Evolutionary conservation across 2,329 filamentous ascomycete species (phyloP).

Genomic region (Setomelanomma holmii): DNA sequence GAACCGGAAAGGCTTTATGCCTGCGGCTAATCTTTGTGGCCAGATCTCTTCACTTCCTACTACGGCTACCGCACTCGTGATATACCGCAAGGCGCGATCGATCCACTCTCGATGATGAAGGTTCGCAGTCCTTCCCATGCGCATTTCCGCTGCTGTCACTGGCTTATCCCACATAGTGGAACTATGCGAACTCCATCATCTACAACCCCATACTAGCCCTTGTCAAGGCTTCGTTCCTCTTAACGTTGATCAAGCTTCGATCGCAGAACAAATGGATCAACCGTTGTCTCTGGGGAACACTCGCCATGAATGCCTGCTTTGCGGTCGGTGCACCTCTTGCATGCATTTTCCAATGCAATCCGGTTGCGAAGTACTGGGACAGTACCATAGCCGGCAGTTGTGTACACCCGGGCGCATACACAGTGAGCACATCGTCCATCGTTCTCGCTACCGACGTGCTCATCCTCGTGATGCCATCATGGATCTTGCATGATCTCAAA

Average conservation of each 20-base stretch:
- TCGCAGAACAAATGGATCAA: constrained; percentile 24
- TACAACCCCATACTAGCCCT: constrained; percentile 30
- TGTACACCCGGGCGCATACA: constrained; percentile 15
- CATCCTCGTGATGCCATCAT: constrained; percentile 26
- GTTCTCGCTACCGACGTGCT: constrained; percentile 26
- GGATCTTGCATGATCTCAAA: constrained; percentile 26
- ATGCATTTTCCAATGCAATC: constrained; percentile 37
- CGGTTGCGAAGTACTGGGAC: constrained; percentile 38
- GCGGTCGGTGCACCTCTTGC: constrained; percentile 20
- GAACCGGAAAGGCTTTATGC: too few relatives aligned
- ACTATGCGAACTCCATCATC: constrained; percentile 20
- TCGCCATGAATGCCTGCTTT: constrained; percentile 20
- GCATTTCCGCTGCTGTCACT: too few relatives aligned
- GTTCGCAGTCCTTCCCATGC: constrained; percentile 1
- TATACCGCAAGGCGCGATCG: constrained; percentile 18
- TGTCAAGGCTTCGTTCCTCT: constrained; percentile 25
- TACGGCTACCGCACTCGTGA: constrained; percentile 23
- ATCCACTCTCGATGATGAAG: constrained; percentile 14
- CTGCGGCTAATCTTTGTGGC: background rate
- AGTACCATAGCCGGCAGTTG: constrained; percentile 21
- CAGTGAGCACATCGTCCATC: constrained; percentile 17
- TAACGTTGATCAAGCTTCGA: constrained; percentile 25
- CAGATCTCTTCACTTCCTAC: constrained; percentile 12
- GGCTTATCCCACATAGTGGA: constrained; percentile 13
- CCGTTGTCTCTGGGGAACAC: constrained; percentile 17